Conservation (phyloP, 2,329 filamentous ascomycete species). For the Coniochaeta sp. region DNA sequence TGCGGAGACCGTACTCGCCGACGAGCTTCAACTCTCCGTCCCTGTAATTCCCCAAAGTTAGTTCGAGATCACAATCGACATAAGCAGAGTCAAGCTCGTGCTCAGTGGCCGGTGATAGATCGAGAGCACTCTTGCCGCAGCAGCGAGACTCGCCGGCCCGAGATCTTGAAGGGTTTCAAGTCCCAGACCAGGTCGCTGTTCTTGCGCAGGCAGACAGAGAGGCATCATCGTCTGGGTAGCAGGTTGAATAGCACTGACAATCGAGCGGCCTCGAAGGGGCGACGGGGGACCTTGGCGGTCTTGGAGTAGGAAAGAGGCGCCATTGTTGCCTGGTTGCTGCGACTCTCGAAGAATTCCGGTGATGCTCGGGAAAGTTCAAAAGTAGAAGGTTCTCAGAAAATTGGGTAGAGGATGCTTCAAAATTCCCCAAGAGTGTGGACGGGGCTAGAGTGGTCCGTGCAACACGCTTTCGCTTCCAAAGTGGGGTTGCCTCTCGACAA, state of each 20-base stretch:
- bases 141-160: not conserved
- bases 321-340: slow-evolving; percentile 25
- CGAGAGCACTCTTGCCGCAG: not conserved
- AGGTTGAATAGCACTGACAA: slow-evolving; percentile 67
- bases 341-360: slow-evolving; percentile 5
- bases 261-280: slow-evolving; percentile 99
- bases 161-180: not conserved
- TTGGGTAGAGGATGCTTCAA: not conserved
- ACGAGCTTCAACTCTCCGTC: slow-evolving; percentile 99
- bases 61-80: slow-evolving; percentile 75
- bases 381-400: not conserved
- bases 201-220: slow-evolving; percentile 94
- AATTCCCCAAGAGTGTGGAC: slow-evolving; percentile 1
- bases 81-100: slow-evolving; percentile 95
- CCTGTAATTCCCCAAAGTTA: slow-evolving; percentile 60
- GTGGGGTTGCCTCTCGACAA: not conserved
- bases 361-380: slow-evolving; percentile 3
- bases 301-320: slow-evolving; percentile 78
- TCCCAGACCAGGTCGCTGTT: slow-evolving; percentile 39
- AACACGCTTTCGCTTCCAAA: not conserved
- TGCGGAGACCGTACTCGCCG: slow-evolving; percentile 98
- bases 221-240: slow-evolving; percentile 38
- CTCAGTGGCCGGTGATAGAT: slow-evolving; percentile 80
- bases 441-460: not conserved
- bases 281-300: slow-evolving; percentile 94